Percentiles rank a stretch among this genome's conserved stretches.
phyloP scores from a whole-genome alignment of 768 basidiomycete genomes.

The Russula vinacea region DNA sequence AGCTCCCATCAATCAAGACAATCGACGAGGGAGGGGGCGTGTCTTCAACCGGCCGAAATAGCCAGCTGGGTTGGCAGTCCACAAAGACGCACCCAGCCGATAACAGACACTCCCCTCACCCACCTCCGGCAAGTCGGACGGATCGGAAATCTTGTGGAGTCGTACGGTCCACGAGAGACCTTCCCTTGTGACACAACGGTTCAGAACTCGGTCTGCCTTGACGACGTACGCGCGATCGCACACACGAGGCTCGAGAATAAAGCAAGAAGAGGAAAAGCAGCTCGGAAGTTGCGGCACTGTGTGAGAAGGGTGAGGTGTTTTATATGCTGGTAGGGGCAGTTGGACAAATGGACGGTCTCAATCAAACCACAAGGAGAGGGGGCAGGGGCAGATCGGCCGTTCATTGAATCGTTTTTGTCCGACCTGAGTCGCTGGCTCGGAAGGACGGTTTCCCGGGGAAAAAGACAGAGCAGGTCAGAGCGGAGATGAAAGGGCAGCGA shows the following conservation, averaged over 20 bases:
- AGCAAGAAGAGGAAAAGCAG: slow-evolving; percentile 14
- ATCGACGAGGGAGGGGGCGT: slow-evolving; percentile 4
- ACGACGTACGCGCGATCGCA: slow-evolving; percentile 7
- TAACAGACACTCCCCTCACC: neutral
- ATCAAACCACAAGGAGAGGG: neutral
- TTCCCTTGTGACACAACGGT: slow-evolving; percentile 10
- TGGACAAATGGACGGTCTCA: neutral
- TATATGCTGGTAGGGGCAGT: neutral
- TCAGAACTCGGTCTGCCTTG: neutral
- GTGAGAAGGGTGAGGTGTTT: neutral
- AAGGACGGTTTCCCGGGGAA: slow-evolving; percentile 15
- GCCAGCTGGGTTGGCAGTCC: neutral
- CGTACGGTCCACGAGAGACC: neutral
- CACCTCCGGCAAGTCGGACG: neutral
- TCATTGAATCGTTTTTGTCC: neutral
- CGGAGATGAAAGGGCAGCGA: slow-evolving; percentile 25
- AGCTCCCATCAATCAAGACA: neutral
- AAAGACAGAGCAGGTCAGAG: slow-evolving; percentile 4
- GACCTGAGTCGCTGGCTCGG: slow-evolving; percentile 13
- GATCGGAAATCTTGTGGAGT: slow-evolving; percentile 8
- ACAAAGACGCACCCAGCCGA: neutral
- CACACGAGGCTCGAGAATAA: slow-evolving; percentile 14
- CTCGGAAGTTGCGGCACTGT: slow-evolving; percentile 13
- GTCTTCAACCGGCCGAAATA: neutral
- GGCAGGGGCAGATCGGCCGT: slow-evolving; percentile 6